Conservation (phyloP, 148 eudicot genomes). For the Rhododendron simsii region DNA sequence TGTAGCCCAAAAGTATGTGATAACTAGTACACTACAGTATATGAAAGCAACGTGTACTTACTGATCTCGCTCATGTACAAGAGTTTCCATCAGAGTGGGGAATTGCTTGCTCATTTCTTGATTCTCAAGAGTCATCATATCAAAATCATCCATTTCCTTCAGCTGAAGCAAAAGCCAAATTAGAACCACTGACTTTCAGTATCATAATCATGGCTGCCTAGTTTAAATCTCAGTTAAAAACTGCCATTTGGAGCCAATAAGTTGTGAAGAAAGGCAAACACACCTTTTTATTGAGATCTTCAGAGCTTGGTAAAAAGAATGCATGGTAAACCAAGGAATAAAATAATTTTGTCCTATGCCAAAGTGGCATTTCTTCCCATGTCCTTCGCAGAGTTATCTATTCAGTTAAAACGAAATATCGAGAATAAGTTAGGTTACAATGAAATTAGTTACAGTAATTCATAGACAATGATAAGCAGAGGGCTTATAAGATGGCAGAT, state of each 20-base stretch:
- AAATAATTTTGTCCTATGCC: conserved; percentile 42
- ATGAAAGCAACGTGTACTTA: too few relatives aligned
- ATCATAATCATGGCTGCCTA: not conserved
- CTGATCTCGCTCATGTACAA: conserved; percentile 56
- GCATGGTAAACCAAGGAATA: conserved; percentile 33
- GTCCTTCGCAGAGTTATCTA: conserved; percentile 46
- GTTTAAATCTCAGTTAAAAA: not conserved
- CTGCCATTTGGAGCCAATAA: not conserved
- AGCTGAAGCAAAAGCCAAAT: conserved; percentile 45
- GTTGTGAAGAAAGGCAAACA: conserved; percentile 5
- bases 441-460: not conserved
- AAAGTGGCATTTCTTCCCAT: conserved; percentile 48
- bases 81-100: conserved; percentile 91
- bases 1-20: not conserved
- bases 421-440: not conserved
- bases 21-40: conserved; percentile 28
- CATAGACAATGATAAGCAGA: too few relatives aligned
- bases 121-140: conserved; percentile 89
- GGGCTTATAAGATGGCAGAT: not conserved
- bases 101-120: conserved; percentile 91
- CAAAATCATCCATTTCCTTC: conserved; percentile 86
- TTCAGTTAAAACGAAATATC: not conserved
- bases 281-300: conserved; percentile 70
- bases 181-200: conserved; percentile 10
- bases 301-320: not conserved